Base-by-base conservation (phyloP, 108 stramenopile genomes). In the Cafeteria roenbergensis region DNA sequence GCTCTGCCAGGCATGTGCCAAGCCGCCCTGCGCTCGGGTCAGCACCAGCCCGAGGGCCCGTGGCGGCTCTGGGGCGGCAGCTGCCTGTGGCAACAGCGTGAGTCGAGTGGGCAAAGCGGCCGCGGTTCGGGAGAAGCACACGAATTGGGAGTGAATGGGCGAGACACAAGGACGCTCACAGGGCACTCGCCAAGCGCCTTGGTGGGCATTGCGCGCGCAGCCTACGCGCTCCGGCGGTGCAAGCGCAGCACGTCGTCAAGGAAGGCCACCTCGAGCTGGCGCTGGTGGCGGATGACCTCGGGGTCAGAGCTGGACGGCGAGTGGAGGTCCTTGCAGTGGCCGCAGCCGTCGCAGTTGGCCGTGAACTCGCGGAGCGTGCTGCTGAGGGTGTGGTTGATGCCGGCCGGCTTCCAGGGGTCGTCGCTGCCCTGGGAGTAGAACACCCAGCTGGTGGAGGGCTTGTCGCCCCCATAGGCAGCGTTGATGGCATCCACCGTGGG, bases 401-500 rank as follows among this genome's bases (percentile, higher is more conserved):
- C 60, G 0, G 57, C 71, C 51, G 26, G 32, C 56, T 60, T 57
- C 71, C 71, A 72, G 29, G 71, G 71, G 29, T 72, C 71, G 55
- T 72, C 71, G n/a, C 56, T 33, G 57, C 37, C 37, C 26, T 60
- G 60, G 58, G 30, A 30, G 22, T 66, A 66, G 33, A 66, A 67
- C 35, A 72, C 67, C 3, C 42, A 14, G 24, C 12, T 3, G 22
- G 59, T 38, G 25, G 12, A 26, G 22, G 71, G 71, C n/a, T 27
- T 24, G 14, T 55, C 55, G 0, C 71, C 71, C 0, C 71, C 71
- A 52, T 42, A 72, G 26, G 14, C 22, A 4, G 26, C 32, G 35
- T 72, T 72, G 52, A 72, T 58, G 29, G 26, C 48, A 1, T 60
- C 30, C 0, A 48, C 35, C 26, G 65, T 26, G 6, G 71, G 71